Base-by-base conservation (phyloP, 2,329 filamentous ascomycete species). In the Fusarium sarcochroum region DNA sequence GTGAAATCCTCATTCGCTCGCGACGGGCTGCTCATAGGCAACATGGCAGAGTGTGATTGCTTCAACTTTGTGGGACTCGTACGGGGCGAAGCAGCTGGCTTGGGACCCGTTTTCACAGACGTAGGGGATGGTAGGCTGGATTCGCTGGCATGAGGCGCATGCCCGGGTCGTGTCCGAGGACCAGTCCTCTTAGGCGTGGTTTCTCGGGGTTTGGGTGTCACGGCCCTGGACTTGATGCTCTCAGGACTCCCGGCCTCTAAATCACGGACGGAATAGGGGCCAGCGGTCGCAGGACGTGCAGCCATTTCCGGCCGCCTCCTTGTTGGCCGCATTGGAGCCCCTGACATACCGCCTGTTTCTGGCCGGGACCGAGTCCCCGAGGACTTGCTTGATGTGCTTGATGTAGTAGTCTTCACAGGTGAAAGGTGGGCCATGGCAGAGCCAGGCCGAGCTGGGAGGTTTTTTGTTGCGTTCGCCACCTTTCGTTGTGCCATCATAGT, bases 401-500 rank as follows among this genome's bases (percentile, higher is more conserved):
- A 57, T 3, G 76, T 76, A 2, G 79, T 80, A 37, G 76, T 77
- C 42, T 84, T 82, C 40, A 82, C 80, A 2, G 87, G 86, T 6
- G 87, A 87, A 58, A 90, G 84, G 38, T 86, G 81, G 14, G 89
- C 84, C 89, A 90, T 90, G 54, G 89, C 87, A 34, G 88, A 90
- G 11, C 87, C 88, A 3, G 89, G 89, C 10, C 89, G 81, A 23
- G 83, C 76, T 13, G 87, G 88, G 2, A 89, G 76, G 53, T 84
- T 87, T 51, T 76, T 78, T 34, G 83, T 76, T 35, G 84, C 80
- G 70, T 87, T 76, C 25, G 86, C n/a, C n/a, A n/a, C 88, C 73
- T 84, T 93, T 80, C 93, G 94, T 76, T 95, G 91, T 7, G 93
- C 94, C 74, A 93, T 82, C 85, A 98, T 94, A 5, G 93, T 85